phyloP scores from a whole-genome alignment of 176 grass and related monocot species.

The Elaeis guineensis region DNA sequence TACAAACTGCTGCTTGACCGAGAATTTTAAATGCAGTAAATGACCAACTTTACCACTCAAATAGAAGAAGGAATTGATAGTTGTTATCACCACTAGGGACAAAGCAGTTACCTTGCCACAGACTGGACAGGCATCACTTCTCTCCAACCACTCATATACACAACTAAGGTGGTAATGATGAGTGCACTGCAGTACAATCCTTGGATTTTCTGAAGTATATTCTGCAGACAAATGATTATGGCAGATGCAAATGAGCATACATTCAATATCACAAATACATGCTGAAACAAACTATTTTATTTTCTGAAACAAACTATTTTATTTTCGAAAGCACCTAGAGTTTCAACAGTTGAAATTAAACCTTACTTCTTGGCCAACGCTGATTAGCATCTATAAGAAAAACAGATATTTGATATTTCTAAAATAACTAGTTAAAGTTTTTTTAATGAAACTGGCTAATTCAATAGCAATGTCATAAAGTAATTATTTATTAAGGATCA shows the following conservation, averaged over 20 bases:
- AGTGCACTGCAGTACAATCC: constrained; percentile 79
- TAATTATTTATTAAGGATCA: no score
- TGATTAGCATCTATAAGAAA: no score
- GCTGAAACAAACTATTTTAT: background rate
- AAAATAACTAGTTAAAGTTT: no score
- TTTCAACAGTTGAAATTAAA: no score
- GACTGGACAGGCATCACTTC: constrained; percentile 89
- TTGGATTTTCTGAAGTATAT: constrained; percentile 80
- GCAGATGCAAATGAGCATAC: constrained; percentile 3
- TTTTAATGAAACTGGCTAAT: no score
- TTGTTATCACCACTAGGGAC: background rate
- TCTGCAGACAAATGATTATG: constrained; percentile 43
- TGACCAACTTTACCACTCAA: background rate
- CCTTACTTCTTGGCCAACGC: no score
- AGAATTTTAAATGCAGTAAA: background rate
- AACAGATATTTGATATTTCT: no score
- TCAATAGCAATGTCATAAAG: no score
- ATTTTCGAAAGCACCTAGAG: no score
- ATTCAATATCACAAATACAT: background rate
- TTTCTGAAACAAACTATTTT: no score
- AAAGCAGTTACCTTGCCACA: constrained; percentile 74
- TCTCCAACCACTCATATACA: constrained; percentile 99
- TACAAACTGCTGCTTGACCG: no score
- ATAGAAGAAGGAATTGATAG: constrained; percentile 1
- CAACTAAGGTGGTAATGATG: constrained; percentile 97